Percentiles rank a stretch among this genome's conserved stretches.
phyloP scores from a whole-genome alignment of 805 yeast genomes.

The Zygotorulaspora sp. region DNA sequence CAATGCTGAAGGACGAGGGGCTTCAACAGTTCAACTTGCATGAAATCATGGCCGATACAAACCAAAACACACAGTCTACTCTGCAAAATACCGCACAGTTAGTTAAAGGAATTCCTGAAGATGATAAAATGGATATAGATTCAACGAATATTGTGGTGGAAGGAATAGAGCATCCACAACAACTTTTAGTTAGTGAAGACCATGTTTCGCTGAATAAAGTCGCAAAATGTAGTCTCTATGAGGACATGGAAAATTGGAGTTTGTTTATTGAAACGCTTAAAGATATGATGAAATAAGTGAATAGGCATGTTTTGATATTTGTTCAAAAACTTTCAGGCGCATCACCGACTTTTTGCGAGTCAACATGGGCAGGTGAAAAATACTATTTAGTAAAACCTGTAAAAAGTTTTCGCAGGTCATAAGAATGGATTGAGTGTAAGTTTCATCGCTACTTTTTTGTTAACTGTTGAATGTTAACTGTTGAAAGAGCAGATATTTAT shows the following conservation, averaged over 20 bases:
- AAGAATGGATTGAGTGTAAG: no score
- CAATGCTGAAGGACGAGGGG: constrained; percentile 34
- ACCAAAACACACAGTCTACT: neutral
- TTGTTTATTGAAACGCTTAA: constrained; percentile 19
- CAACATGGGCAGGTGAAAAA: no score
- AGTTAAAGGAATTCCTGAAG: constrained; percentile 1
- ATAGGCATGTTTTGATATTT: neutral
- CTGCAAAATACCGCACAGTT: neutral
- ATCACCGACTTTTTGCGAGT: no score
- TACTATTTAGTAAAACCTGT: no score
- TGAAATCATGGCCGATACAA: constrained; percentile 28
- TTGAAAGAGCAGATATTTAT: no score
- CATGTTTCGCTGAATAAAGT: constrained; percentile 20
- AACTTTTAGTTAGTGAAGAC: constrained; percentile 31
- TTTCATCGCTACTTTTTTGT: no score
- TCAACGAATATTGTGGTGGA: constrained; percentile 5
- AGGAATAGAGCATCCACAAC: constrained; percentile 6
- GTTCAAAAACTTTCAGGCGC: neutral
- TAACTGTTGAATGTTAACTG: no score
- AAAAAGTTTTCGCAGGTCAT: no score
- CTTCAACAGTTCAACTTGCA: constrained; percentile 32
- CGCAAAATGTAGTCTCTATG: constrained; percentile 27
- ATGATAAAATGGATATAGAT: constrained; percentile 16
- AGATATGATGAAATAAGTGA: neutral
- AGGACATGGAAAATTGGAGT: constrained; percentile 21